Base-by-base conservation (phyloP, 495 filamentous ascomycete genomes). In the Letharia columbiana region DNA sequence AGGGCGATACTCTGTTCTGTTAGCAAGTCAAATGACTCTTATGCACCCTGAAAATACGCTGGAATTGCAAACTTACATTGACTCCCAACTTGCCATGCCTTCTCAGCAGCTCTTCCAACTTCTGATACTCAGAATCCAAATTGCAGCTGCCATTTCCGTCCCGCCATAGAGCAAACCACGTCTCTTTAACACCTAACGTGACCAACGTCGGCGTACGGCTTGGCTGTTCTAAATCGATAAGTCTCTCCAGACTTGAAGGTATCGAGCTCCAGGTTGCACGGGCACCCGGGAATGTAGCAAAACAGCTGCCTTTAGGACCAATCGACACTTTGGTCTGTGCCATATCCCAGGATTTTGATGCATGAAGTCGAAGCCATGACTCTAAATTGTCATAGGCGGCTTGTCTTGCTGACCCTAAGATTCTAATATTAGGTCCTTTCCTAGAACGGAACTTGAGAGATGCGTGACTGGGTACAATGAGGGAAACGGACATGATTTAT, bases 141-240 rank as follows among this genome's bases (percentile, higher is more conserved):
- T n/a, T 42, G 33, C 61, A 41, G 47, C 61, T 54, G 37, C 61
- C 42, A 20, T n/a, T 63, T 7, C n/a, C 39, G 33, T 63, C 47
- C 18, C 10, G 45, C 61, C 61, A 63, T 5, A 54, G 35, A 40
- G 35, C 61, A 13, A 63, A 63, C 61, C 47, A 63, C 6, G 47
- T 63, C 15, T 28, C 35, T 37, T 63, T 54, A 7, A 52, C 45
- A 2, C 61, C 47, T 17, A 63, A 6, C 17, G 61, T 18, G 35
- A 63, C 33, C 31, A 39, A 23, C 4, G 35, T 40, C 0, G 47
- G 47, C 35, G 50, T 28, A 4, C 37, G 61, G 8, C 4, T 18
- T 7, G 61, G 61, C 8, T 42, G 31, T 15, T 54, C n/a, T 18
- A 39, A 20, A 9, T 63, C 23, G 35, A 54, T 23, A 13, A 63